Conservation (phyloP, 2,329 filamentous ascomycete species). For the Alternaria burnsii region DNA sequence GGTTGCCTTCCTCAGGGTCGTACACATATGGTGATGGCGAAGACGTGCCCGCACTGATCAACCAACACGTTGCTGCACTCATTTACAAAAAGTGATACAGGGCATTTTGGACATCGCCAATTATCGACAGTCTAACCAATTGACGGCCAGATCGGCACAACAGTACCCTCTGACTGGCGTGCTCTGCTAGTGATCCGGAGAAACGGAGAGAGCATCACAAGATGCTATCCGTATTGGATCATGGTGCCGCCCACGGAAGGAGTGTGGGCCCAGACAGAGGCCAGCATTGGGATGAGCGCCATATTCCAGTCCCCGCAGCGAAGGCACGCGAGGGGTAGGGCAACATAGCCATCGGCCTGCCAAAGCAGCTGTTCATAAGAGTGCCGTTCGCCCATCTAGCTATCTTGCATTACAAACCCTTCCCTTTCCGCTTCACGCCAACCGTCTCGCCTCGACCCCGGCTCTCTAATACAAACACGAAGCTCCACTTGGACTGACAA, state of each 20-base stretch:
- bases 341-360: slow-evolving; percentile 18
- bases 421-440: neutral
- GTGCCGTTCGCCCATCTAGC: slow-evolving; percentile 28
- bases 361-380: slow-evolving; percentile 24
- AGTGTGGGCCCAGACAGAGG: slow-evolving; percentile 43
- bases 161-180: slow-evolving; percentile 15
- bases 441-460: neutral
- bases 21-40: neutral
- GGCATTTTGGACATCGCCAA: neutral
- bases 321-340: slow-evolving; percentile 38
- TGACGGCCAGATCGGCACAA: slow-evolving; percentile 19
- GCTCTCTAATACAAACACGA: slow-evolving; percentile 9
- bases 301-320: slow-evolving; percentile 46
- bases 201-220: slow-evolving; percentile 33
- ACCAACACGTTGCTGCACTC: neutral
- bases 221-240: slow-evolving; percentile 27
- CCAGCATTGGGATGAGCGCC: slow-evolving; percentile 35
- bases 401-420: slow-evolving; percentile 8
- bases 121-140: neutral
- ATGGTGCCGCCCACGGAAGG: slow-evolving; percentile 22
- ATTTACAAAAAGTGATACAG: neutral
- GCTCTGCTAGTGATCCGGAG: slow-evolving; percentile 34
- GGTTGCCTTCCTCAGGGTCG: neutral
- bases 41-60: slow-evolving; percentile 10
- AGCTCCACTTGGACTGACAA: slow-evolving; percentile 37